Evolutionary conservation across 352 stramenopile genomes (phyloP), one percentile per base, ranked within the genome.

Genomic region (Phytophthora hybrid): DNA sequence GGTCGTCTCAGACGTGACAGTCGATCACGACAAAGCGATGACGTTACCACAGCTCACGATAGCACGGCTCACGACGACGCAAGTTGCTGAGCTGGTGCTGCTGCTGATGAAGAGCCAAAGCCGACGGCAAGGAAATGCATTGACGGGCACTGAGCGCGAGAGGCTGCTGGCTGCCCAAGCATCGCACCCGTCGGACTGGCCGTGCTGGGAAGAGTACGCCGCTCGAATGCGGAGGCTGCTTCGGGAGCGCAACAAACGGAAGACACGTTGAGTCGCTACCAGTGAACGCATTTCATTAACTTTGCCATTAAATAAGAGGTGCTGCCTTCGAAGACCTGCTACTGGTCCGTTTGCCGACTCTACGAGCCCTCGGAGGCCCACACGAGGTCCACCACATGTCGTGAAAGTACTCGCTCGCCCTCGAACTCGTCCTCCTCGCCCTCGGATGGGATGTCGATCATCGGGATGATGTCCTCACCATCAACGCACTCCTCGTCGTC

Each of bases 31-130:
- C 51, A 67, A 60, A 53, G 8, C 29, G 46, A 29, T 70, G 53
- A 55, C 47, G 59, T 23, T 58, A 2, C n/a, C 14, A 31, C n/a
- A 29, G 47, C 26, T 61, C 66, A 26, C 23, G 23, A 26, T 3
- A 26, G 23, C 23, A 26, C 23, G 23, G 23, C 23, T 26, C 23
- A 54, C 59, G 19, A 66, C 31, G 65, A 18, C 65, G 39, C 56
- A 80, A 5, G 11, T 80, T 21, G 73, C 76, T 10, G 60, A 76
- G 2, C 23, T 85, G 26, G 74, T 87, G 54, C 41, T 77, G 54
- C 62, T 90, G 65, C 21, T 90, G 23, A 79, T 88, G 76, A 87
- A 82, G 63, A 84, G 74, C 62, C 74, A 83, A 54, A 90, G 82
- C 53, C 29, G 58, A 0, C 55, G 44, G 11, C 32, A 63, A 5